phyloP scores from a whole-genome alignment of 2,329 filamentous ascomycete genomes.

The Scleromitrula shiraiana region DNA sequence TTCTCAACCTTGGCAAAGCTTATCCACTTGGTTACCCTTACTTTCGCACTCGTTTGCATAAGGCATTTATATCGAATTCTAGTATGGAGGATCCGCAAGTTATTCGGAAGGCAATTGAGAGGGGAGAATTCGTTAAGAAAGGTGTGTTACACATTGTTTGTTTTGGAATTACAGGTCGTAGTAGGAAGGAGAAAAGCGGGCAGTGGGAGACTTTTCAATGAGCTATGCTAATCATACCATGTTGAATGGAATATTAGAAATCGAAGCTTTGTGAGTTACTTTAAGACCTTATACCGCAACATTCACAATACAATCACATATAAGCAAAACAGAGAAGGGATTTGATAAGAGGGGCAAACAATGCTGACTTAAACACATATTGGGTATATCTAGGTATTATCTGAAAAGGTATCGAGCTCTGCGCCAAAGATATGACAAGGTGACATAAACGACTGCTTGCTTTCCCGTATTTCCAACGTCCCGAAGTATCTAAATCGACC shows the following conservation, averaged over 20 bases:
- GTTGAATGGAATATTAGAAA: conserved; percentile 57
- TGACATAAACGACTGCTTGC: too few species aligned
- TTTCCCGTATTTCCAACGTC: neutral
- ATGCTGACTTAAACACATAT: conserved; percentile 3
- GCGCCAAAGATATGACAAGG: conserved; percentile 62
- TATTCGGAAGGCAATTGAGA: conserved; percentile 66
- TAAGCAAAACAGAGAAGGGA: too few species aligned
- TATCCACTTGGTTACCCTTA: conserved; percentile 82
- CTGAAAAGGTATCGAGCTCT: conserved; percentile 84
- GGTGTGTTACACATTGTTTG: conserved; percentile 40
- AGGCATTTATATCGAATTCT: conserved; percentile 73
- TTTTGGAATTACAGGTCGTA: neutral
- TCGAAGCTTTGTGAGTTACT: conserved; percentile 75
- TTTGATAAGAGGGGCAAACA: too few species aligned
- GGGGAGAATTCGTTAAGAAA: conserved; percentile 86
- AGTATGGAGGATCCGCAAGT: conserved; percentile 61
- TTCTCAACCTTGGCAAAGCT: conserved; percentile 74
- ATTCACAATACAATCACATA: too few species aligned
- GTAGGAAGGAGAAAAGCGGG: neutral
- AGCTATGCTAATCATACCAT: conserved; percentile 3
- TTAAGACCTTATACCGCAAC: neutral
- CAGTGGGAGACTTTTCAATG: neutral
- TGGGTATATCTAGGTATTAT: conserved; percentile 60
- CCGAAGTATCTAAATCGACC: neutral
- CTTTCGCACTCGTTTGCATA: conserved; percentile 73